Base-by-base conservation (phyloP, 2,329 filamentous ascomycete genomes). In the Fusarium veterinarium region DNA sequence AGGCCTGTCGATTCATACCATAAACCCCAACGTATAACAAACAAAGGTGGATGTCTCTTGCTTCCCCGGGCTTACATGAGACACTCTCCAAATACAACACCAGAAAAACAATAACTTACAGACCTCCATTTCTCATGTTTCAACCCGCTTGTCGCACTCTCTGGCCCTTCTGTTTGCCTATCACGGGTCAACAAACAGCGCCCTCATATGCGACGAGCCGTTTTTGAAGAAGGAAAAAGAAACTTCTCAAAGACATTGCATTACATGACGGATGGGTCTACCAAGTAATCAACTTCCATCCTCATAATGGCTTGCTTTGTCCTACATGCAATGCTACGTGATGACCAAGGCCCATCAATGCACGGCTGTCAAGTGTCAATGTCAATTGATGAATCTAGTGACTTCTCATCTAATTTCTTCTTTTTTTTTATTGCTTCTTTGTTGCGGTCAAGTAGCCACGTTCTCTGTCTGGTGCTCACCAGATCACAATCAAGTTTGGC, bases 401-500 rank as follows among this genome's bases (percentile, higher is more conserved):
- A 37, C 48, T 42, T n/a, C 30, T 55, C 30, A 38, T 64, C 42
- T 35, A 14, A 52, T 56, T 41, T 45, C 53, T 41, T 23, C 17
- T 28, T 40, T 25, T 46, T 33, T 19, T 33, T 4, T 28, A 31
- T 41, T 58, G 53, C 41, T 59, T 49, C 31, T 57, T 49, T 59
- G 31, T 46, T 44, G 46, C 52, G 45, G 46, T 58, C 23, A 59
- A 59, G 52, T 28, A 59, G 56, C 38, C 59, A 40, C 51, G 44
- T 53, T 55, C 46, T 57, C 30, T 41, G 44, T 33, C 40, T 35
- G 38, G 17, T 75, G 58, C 60, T 71, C 64, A 75, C 60, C 72
- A 67, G 73, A 75, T 75, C 60, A 60, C 42, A 67, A 62, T 57
- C 68, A 63, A 42, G 59, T 72, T 68, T 73, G 65, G 35, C 42